Percentiles rank a stretch among this genome's conserved stretches.
Evolutionary conservation across 208 protist species (phyloP).

Genomic region (Wallacemonas sp.): DNA sequence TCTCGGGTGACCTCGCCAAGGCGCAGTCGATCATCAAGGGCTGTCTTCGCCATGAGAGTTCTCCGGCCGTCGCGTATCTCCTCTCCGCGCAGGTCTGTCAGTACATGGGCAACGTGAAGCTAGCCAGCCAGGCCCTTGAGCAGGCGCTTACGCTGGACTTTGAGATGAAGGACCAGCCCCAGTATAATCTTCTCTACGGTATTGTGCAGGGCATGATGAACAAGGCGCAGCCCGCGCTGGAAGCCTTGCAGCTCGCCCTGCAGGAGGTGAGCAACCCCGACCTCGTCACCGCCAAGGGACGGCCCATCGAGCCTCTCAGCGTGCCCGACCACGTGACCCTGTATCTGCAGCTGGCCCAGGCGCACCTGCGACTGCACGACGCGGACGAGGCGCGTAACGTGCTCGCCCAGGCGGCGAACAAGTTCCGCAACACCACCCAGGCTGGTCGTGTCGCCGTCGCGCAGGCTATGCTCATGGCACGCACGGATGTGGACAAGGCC

Average conservation of each 20-base stretch:
- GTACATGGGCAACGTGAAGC: constrained; percentile 70
- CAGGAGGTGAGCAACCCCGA: constrained; percentile 15
- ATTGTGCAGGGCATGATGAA: constrained; percentile 68
- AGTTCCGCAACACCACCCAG: constrained; percentile 72
- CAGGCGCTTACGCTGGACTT: constrained; percentile 93
- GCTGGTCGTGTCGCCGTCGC: constrained; percentile 76
- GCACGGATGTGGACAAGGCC: constrained; percentile 82
- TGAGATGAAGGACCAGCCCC: constrained; percentile 87
- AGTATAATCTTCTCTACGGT: constrained; percentile 92
- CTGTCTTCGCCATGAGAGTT: constrained; percentile 72
- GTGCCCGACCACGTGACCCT: constrained; percentile 85
- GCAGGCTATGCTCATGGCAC: constrained; percentile 81
- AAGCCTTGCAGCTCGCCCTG: constrained; percentile 52
- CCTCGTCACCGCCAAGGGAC: constrained; percentile 32
- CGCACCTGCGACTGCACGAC: constrained; percentile 72
- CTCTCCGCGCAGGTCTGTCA: constrained; percentile 90
- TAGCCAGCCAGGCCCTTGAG: constrained; percentile 86
- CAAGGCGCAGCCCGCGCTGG: constrained; percentile 68
- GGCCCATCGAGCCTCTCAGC: constrained; percentile 60
- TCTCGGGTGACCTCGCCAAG: constrained; percentile 75
- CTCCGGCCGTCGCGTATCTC: constrained; percentile 81
- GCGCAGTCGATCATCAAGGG: constrained; percentile 66
- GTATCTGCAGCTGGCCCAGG: constrained; percentile 86
- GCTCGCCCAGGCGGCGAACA: constrained; percentile 51
- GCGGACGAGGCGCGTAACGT: constrained; percentile 67